These are phyloP conservation scores for Lactifluus echinatus DNA, from an alignment of 768 basidiomycete genomes.

Conservation along the genomic window DNA sequence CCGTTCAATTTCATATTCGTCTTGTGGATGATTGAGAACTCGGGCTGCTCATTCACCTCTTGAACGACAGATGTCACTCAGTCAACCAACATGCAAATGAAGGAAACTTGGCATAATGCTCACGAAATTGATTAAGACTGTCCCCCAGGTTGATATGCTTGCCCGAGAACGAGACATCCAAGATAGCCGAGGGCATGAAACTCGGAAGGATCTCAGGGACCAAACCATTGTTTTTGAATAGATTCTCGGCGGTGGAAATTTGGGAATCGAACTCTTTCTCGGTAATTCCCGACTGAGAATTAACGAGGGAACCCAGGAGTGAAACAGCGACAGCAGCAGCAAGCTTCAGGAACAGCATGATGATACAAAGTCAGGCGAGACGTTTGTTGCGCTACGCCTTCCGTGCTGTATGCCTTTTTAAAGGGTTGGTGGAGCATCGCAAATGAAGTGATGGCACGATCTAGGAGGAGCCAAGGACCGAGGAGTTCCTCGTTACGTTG, in stretches of 20 bases:
- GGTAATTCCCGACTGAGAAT: slow-evolving; percentile 35
- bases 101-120: slow-evolving; percentile 28
- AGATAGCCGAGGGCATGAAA: slow-evolving; percentile 51
- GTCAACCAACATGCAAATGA: too few species aligned
- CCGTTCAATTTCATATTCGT: too few species aligned
- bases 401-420: not conserved
- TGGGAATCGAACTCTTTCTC: too few species aligned
- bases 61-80: too few species aligned
- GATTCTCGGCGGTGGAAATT: slow-evolving; percentile 54
- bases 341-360: not conserved
- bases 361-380: not conserved
- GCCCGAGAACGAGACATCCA: slow-evolving; percentile 46
- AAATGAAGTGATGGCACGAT: too few species aligned
- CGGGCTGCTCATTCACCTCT: too few species aligned
- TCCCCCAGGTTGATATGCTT: slow-evolving; percentile 58
- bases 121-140: slow-evolving; percentile 45
- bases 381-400: too few species aligned
- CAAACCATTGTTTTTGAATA: slow-evolving; percentile 52
- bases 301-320: slow-evolving; percentile 35
- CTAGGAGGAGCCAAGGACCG: too few species aligned
- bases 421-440: not conserved
- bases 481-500: not conserved
- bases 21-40: too few species aligned
- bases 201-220: slow-evolving; percentile 51
- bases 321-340: slow-evolving; percentile 26